These are phyloP conservation scores for Ceratopteris richardii DNA, from an alignment of 75 land plant genomes.

Conservation along the genomic window DNA sequence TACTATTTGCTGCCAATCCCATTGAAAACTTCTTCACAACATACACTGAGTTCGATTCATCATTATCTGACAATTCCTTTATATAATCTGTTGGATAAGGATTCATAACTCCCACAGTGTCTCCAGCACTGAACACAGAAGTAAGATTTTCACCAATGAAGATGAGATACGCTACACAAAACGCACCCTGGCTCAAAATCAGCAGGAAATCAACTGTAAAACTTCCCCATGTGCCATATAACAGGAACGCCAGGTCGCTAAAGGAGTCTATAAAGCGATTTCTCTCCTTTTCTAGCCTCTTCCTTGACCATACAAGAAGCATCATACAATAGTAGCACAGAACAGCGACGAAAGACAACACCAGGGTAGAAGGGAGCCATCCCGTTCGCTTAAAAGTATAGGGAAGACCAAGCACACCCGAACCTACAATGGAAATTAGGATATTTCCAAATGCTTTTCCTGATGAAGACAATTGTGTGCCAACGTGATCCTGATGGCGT, in stretches of 20 bases:
- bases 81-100: too few relatives aligned
- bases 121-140: slow-evolving; percentile 13
- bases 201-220: slow-evolving; percentile 62
- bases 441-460: slow-evolving; percentile 80
- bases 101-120: too few relatives aligned
- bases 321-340: slow-evolving; percentile 80
- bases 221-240: slow-evolving; percentile 49
- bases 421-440: slow-evolving; percentile 81
- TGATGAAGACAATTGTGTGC: slow-evolving; percentile 40
- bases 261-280: slow-evolving; percentile 44
- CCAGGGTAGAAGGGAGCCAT: slow-evolving; percentile 50
- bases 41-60: too few relatives aligned
- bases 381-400: slow-evolving; percentile 83
- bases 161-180: slow-evolving; percentile 75
- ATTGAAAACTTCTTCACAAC: too few relatives aligned
- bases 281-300: slow-evolving; percentile 30
- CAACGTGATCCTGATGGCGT: too few relatives aligned
- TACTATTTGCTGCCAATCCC: not conserved
- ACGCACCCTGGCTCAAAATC: slow-evolving; percentile 72
- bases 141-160: slow-evolving; percentile 69
- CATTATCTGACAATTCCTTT: not conserved
- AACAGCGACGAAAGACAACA: slow-evolving; percentile 32
- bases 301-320: slow-evolving; percentile 62
- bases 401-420: slow-evolving; percentile 89
- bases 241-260: slow-evolving; percentile 62